Conservation (phyloP, 352 stramenopile genomes). For the Salisapilia sapeloensis region DNA sequence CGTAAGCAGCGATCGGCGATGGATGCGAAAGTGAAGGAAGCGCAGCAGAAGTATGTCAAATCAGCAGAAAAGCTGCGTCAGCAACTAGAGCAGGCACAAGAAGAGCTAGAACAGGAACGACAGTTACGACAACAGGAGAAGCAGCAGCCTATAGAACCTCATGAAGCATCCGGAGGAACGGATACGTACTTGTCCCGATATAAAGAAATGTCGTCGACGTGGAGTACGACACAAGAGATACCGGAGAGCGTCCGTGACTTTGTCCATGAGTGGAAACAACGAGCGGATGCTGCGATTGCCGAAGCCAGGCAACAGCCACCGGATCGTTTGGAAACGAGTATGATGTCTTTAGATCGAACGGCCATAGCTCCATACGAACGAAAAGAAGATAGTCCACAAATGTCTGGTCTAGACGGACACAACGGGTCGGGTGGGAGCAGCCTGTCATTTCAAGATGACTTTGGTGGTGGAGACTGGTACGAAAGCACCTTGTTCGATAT, state of each 20-base stretch:
- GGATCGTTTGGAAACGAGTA: too few species aligned
- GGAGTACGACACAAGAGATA: conserved; percentile 36
- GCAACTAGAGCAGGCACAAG: conserved; percentile 28
- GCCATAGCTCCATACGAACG: too few species aligned
- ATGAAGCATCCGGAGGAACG: not conserved
- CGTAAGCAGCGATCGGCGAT: conserved; percentile 28
- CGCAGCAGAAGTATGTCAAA: conserved; percentile 9
- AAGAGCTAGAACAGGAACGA: conserved; percentile 32
- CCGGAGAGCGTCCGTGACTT: conserved; percentile 35
- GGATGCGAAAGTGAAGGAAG: conserved; percentile 8
- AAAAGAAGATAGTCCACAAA: too few species aligned
- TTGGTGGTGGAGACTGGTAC: too few species aligned
- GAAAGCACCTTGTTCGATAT: too few species aligned
- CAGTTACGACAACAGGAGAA: conserved; percentile 41
- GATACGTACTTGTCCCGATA: too few species aligned
- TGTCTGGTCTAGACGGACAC: too few species aligned
- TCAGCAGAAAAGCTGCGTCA: conserved; percentile 16
- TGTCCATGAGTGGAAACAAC: conserved; percentile 39
- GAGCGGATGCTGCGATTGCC: conserved; percentile 31
- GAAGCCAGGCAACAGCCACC: too few species aligned
- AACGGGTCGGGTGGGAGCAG: too few species aligned
- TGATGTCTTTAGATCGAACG: too few species aligned
- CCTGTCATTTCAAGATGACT: too few species aligned
- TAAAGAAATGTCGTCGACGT: conserved; percentile 30
- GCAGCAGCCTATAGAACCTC: conserved; percentile 7